A percentile compares a stretch with the other conserved stretches of the same genome.
Conservation (phyloP, 2,329 filamentous ascomycete species). For the Fusarium torreyae region DNA sequence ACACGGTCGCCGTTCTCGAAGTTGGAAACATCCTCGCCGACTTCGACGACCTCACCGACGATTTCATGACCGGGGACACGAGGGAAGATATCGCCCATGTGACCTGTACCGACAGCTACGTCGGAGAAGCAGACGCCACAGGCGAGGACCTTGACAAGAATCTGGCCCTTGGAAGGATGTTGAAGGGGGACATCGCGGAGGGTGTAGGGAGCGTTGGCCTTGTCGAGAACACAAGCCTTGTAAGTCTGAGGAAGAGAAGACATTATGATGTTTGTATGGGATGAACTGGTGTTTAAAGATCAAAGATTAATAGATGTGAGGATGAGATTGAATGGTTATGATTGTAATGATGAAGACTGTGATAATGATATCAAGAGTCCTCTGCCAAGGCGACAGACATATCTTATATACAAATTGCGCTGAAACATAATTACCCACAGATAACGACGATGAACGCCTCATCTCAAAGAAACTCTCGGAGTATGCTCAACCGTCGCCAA, state of each 20-base stretch:
- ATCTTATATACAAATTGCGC: slow-evolving; percentile 17
- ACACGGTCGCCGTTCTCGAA: slow-evolving; percentile 77
- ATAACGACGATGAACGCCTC: background rate
- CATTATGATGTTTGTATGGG: slow-evolving; percentile 39
- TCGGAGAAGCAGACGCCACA: slow-evolving; percentile 82
- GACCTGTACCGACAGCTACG: slow-evolving; percentile 61
- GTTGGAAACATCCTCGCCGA: slow-evolving; percentile 69
- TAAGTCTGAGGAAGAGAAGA: slow-evolving; percentile 73
- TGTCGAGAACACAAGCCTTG: slow-evolving; percentile 75
- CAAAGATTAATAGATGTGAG: background rate
- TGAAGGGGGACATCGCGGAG: slow-evolving; percentile 73
- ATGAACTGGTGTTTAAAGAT: background rate
- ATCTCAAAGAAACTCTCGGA: slow-evolving; percentile 3
- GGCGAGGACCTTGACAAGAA: slow-evolving; percentile 80
- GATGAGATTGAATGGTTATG: background rate
- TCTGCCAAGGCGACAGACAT: background rate
- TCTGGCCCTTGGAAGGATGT: slow-evolving; percentile 68
- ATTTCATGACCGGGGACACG: slow-evolving; percentile 80
- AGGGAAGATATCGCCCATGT: slow-evolving; percentile 71
- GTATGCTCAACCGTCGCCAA: background rate
- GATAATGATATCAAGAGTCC: background rate
- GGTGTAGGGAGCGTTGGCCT: slow-evolving; percentile 65
- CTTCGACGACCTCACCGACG: slow-evolving; percentile 75
- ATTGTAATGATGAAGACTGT: background rate
- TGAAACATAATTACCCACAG: background rate